Base-by-base conservation (phyloP, 148 eudicot species). In the Nepenthes gracilis region DNA sequence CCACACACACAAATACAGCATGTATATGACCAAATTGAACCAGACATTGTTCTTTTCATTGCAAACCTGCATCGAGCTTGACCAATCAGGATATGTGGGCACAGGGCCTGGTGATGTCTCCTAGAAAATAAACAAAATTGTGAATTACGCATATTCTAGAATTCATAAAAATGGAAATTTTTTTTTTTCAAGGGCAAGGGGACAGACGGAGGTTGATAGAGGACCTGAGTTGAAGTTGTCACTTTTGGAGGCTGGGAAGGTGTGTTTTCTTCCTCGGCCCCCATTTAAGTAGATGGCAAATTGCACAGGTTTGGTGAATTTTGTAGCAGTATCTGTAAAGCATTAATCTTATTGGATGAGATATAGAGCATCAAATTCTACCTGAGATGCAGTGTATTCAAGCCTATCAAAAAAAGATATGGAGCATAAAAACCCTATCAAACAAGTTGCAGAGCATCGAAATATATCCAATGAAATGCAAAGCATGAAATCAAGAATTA, bases 61-160 rank as follows among this genome's bases (percentile, higher is more conserved):
- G 57, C 61, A 63, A 58, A 86, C 97, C 97, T 90, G 95, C 87
- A 90, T 77, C n/a, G 90, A 70, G 64, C 78, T 82, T 67, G 81
- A 67, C 95, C 95, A 83, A 70, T 87, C 92, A 64, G 91, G 83
- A 76, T 80, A 87, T 58, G 83, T 58, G 57, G 87, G 81, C 36
- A 75, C 23, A 23, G 23, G 23, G 0, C 23, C 53, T 57, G 80
- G 33, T 60, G 86, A 72, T 12, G 81, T 70, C 67, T 87, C 97
- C 97, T 87, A 79, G 14, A 76, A 73, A 23, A 23, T 71, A 34
- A 12, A 55, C 13, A 60, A 47, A 54, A 68, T 36, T 58, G 54
- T 23, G 60, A 43, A 33, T 23, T 10, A 35, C n/a, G 38, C 64
- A 33, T 14, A 32, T 32, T n/a, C 52, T 43, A 58, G 57, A 34